Evolutionary conservation across 257 asterid species (phyloP).

Genomic region (Solanum piurae): DNA sequence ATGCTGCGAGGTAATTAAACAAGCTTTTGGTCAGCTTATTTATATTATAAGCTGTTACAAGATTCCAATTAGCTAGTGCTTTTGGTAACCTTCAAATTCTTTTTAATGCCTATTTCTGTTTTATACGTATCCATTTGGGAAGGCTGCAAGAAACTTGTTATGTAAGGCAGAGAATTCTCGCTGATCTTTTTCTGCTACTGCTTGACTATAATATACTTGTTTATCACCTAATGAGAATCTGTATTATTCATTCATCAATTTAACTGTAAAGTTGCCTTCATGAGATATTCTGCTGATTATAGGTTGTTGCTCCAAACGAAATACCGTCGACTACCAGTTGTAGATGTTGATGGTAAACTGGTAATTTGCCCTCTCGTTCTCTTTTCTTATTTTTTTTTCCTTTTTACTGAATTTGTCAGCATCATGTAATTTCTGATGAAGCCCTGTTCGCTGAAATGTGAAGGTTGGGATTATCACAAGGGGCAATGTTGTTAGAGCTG

Average conservation of each 20-base stretch:
- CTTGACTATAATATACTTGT: background rate
- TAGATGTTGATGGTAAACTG: slow-evolving; percentile 76
- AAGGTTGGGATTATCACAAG: slow-evolving; percentile 86
- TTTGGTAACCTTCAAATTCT: background rate
- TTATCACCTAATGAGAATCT: background rate
- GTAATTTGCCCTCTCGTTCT: slow-evolving; percentile 20
- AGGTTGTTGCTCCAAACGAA: slow-evolving; percentile 78
- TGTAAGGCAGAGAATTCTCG: background rate
- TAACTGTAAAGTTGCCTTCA: background rate
- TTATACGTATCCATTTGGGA: background rate
- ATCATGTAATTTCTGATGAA: background rate
- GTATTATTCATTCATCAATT: background rate
- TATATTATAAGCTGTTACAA: background rate
- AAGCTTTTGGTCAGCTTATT: background rate
- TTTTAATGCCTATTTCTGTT: background rate
- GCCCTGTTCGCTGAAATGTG: background rate
- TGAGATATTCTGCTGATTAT: background rate
- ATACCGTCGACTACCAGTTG: slow-evolving; percentile 86
- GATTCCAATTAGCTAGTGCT: background rate
- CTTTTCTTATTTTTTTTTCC: background rate
- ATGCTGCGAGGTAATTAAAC: slow-evolving; percentile 62
- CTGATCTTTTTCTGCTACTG: background rate
- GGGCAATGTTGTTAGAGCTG: slow-evolving; percentile 88
- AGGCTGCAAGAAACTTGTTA: background rate
- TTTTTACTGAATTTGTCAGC: background rate